Conservation (phyloP, 2,329 filamentous ascomycete genomes). For the Sarocladiaceae sp. region DNA sequence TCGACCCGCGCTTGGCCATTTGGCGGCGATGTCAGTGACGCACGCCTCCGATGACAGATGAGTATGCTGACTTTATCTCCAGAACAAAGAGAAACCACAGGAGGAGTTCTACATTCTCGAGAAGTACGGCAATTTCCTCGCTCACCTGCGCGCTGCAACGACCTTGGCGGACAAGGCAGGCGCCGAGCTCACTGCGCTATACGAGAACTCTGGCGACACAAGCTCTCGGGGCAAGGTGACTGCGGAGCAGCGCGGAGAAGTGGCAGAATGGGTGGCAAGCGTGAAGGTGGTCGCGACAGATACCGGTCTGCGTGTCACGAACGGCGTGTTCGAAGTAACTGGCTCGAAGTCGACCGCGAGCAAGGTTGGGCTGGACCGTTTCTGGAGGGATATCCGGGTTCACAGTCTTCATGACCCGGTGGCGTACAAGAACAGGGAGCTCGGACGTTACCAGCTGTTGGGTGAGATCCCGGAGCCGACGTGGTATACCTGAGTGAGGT, state of each 20-base stretch:
- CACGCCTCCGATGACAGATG: too few relatives aligned
- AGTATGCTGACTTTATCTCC: background rate
- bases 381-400: slow-evolving; percentile 63
- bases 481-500: slow-evolving; percentile 57
- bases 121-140: slow-evolving; percentile 60
- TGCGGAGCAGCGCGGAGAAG: slow-evolving; percentile 49
- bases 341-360: slow-evolving; percentile 53
- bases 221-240: slow-evolving; percentile 40
- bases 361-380: slow-evolving; percentile 59
- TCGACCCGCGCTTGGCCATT: slow-evolving; percentile 60
- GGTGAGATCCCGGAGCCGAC: slow-evolving; percentile 50
- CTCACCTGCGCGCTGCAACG: slow-evolving; percentile 56
- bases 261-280: slow-evolving; percentile 59
- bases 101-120: slow-evolving; percentile 65
- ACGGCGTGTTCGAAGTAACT: slow-evolving; percentile 61
- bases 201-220: slow-evolving; percentile 31
- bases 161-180: slow-evolving; percentile 55
- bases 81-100: slow-evolving; percentile 50
- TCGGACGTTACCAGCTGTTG: slow-evolving; percentile 50
- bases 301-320: slow-evolving; percentile 51
- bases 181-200: slow-evolving; percentile 41
- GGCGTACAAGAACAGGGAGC: slow-evolving; percentile 58
- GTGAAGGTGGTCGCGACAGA: slow-evolving; percentile 62
- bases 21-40: slow-evolving; percentile 48
- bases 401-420: slow-evolving; percentile 63